Evolutionary conservation across 768 basidiomycete genomes (phyloP).

Genomic region (Russula earlei): DNA sequence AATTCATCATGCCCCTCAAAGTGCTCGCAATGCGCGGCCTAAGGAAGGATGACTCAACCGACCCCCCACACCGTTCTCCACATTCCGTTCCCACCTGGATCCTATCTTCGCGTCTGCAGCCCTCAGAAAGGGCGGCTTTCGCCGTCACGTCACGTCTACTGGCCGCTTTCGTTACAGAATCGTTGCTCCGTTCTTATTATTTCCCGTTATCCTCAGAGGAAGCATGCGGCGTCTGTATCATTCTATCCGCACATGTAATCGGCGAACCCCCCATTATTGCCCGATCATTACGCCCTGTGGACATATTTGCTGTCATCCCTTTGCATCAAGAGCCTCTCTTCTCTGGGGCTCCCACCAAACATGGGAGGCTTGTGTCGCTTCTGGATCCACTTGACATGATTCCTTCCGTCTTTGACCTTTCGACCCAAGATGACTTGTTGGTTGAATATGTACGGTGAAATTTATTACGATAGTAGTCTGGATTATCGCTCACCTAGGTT

Average conservation of each 20-base stretch:
- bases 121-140: conserved; percentile 28
- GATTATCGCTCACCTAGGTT: not conserved
- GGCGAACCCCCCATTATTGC: conserved; percentile 28
- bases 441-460: not conserved
- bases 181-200: conserved; percentile 36
- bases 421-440: conserved; percentile 7
- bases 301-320: conserved; percentile 41
- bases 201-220: conserved; percentile 24
- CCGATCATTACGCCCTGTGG: conserved; percentile 29
- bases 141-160: conserved; percentile 41
- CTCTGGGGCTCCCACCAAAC: conserved; percentile 26
- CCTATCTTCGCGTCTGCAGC: conserved; percentile 4
- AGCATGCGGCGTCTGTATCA: conserved; percentile 31
- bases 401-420: conserved; percentile 33
- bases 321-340: conserved; percentile 39
- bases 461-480: not conserved
- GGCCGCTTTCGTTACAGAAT: conserved; percentile 42
- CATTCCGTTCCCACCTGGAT: conserved; percentile 3
- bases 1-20: not conserved
- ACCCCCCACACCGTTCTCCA: not conserved
- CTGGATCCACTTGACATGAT: conserved; percentile 53
- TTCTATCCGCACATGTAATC: conserved; percentile 32
- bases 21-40: not conserved
- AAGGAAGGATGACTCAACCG: not conserved
- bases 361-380: conserved; percentile 37